Evolutionary conservation across 371 early-diverging fungal species (phyloP), one percentile per base, ranked within the genome.

Genomic region (Mucor indicus): DNA sequence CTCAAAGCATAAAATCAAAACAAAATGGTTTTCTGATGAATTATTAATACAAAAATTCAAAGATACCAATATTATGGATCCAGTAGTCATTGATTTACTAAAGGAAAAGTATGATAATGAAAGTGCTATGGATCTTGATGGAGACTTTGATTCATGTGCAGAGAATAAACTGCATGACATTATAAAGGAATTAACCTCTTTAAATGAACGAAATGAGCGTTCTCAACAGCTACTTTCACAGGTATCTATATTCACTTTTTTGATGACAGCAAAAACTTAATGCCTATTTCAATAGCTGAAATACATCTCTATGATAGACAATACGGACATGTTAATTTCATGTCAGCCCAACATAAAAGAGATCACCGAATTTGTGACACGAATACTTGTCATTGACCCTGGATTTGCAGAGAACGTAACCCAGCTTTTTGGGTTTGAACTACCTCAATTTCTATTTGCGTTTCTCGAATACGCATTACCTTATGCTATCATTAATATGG

Each of bases 381-480:
- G 15, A 0, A 9, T 20, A 0, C 25, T 55, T 0, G 4, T 30
- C 17, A 23, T 16, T 9, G 49, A 55, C 11, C 38, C 48, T 15
- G 23, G 2, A 17, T 2, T 27, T 16, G 36, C 38, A n/a, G 44
- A 30, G 3, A 19, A 3, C 8, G 29, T 55, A 4, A 4, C 23
- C 0, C 3, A 13, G 0, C 16, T 48, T 5, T 38, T 55, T 16
- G 44, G 29, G 8, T 44, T 38, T 15, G n/a, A 15, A 1, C 21
- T 20, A 9, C 23, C 31, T 10, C 12, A 38, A 0, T 55, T 48
- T 15, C 3, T 55, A 6, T 11, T 12, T 12, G 23, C 27, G 4
- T 20, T 48, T 13, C 13, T 48, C 2, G 10, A 38, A 12, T 48
- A 32, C 20, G 44, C 49, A 1, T 7, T 56, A 2, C 45, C 50